Base-by-base conservation (phyloP, 1,284 basidiomycete genomes). In the Hortiboletus rubellus region DNA sequence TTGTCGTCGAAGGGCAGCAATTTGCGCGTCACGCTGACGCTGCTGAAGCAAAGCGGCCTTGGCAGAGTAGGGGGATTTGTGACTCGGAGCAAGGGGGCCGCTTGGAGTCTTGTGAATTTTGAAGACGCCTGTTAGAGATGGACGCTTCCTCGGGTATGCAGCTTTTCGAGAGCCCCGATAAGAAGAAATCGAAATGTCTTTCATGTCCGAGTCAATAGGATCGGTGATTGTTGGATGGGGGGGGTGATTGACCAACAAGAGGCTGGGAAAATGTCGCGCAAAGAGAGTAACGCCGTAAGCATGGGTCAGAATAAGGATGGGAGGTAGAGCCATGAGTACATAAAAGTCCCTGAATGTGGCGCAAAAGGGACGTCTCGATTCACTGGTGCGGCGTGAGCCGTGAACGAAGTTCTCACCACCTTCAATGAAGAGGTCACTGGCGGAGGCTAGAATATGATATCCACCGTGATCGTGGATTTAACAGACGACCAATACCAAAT, bases 61-160 rank as follows among this genome's bases (percentile, higher is more conserved):
- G 52, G 82, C 77, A 31, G 82, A 83, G 63, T 83, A 83, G 3
- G 89, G 87, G 5, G 87, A 82, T 71, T 80, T 82, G 62, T 83
- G 82, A 55, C 76, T 71, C 50, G 77, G 71, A 57, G 77, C 74
- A 63, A 79, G 77, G 43, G 79, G 72, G 15, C 54, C 61, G 56
- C 72, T 67, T 46, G 85, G 80, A 46, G 88, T 83, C 65, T 80
- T 85, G 63, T 82, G 80, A 27, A 77, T 72, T 72, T 91, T 91
- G 49, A 80, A 80, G 61, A 91, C 77, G 68, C 89, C 89, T 74
- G 87, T 76, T 33, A 89, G 90, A 33, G 89, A 91, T 22, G 89
- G 89, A 58, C 88, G 87, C 73, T 88, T 92, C 85, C 85, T 90
- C 51, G 87, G 86, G 64, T 91, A 92, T 60, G 85, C 78, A 53